These are phyloP conservation scores for Chenopodium suecicum DNA, from an alignment of 148 eudicot genomes.

Conservation along the genomic window DNA sequence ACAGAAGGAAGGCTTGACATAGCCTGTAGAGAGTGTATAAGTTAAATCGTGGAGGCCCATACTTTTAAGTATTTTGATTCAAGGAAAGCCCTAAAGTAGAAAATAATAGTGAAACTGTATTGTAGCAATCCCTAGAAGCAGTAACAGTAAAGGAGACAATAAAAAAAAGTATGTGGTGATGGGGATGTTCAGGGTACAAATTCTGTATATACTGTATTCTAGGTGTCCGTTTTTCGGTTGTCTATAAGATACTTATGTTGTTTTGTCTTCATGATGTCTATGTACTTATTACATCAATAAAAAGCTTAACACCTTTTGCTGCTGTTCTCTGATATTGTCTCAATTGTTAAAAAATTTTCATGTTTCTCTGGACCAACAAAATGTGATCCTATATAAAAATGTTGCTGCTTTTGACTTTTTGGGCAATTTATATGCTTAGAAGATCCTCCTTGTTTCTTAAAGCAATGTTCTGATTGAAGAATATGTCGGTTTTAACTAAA, in stretches of 20 bases:
- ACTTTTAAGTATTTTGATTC: too few relatives aligned
- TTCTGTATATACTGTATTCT: background rate
- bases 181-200: background rate
- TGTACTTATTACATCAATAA: background rate
- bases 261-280: background rate
- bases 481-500: background rate
- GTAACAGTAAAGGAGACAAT: background rate
- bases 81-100: background rate
- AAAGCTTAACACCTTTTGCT: background rate
- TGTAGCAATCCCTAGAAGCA: background rate
- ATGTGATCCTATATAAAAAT: background rate
- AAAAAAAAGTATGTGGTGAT: background rate
- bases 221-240: background rate
- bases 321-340: background rate
- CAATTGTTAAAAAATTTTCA: background rate
- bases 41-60: background rate
- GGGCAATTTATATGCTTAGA: background rate
- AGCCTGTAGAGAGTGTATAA: background rate
- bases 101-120: background rate
- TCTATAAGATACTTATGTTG: background rate
- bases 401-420: constrained; percentile 8
- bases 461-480: constrained; percentile 8
- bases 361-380: background rate
- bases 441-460: background rate
- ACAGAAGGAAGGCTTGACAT: too few relatives aligned